Percentiles rank a stretch among this genome's conserved stretches.
Conservation (phyloP, 2,329 filamentous ascomycete genomes). For the Xylaria sp. region DNA sequence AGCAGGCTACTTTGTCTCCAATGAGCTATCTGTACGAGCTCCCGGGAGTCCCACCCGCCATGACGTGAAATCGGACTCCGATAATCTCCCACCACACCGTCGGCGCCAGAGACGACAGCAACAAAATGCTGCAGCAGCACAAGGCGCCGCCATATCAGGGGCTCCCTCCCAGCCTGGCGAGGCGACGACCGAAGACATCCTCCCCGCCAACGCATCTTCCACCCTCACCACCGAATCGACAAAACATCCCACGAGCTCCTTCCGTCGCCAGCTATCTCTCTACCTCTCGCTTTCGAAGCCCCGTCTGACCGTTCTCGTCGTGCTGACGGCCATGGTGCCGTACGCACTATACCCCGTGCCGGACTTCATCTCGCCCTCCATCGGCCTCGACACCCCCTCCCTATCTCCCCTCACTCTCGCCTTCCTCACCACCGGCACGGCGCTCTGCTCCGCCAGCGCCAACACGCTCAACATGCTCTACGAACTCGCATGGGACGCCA, state of each 20-base stretch:
- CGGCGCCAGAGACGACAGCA: slow-evolving; percentile 19
- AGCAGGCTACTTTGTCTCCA: slow-evolving; percentile 47
- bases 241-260: slow-evolving; percentile 59
- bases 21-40: slow-evolving; percentile 36
- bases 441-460: slow-evolving; percentile 87
- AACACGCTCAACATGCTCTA: slow-evolving; percentile 98
- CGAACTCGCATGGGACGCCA: slow-evolving; percentile 87
- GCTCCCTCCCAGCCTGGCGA: background rate
- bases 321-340: slow-evolving; percentile 87
- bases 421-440: slow-evolving; percentile 90
- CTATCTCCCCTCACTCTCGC: slow-evolving; percentile 90
- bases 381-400: slow-evolving; percentile 74
- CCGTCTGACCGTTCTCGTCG: slow-evolving; percentile 88
- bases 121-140: slow-evolving; percentile 26
- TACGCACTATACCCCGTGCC: slow-evolving; percentile 95
- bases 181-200: slow-evolving; percentile 41
- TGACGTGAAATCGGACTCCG: slow-evolving; percentile 18
- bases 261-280: slow-evolving; percentile 76
- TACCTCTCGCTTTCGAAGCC: slow-evolving; percentile 96
- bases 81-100: slow-evolving; percentile 25
- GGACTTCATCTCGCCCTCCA: slow-evolving; percentile 77
- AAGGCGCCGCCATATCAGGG: background rate
- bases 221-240: slow-evolving; percentile 64
- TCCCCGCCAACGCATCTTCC: slow-evolving; percentile 64
- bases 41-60: slow-evolving; percentile 10